Base-by-base conservation (phyloP, 768 basidiomycete species). In the Lyophyllum semitale region DNA sequence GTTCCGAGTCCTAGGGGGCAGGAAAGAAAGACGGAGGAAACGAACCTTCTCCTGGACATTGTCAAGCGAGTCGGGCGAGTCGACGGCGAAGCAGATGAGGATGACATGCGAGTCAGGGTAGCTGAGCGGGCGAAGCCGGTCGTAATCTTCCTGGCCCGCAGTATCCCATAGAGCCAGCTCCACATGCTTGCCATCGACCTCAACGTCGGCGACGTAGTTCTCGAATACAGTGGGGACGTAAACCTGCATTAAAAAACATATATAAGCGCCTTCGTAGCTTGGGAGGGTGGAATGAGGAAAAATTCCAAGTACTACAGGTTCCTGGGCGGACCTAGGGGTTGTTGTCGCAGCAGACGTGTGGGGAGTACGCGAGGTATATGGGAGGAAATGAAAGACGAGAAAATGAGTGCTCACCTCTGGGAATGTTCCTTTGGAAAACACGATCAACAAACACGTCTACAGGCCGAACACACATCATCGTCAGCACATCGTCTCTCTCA, bases 71-170 rank as follows among this genome's bases (percentile, higher is more conserved):
- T 98, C 95, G 30, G 95, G 95, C 49, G 91, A 94, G 80, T 99
- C 97, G 63, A 98, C 87, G 40, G 97, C 95, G 73, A 97, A 99
- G 73, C 96, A 98, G 76, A 99, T 97, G 63, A 98, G 85, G 78
- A 99, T 98, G 73, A 99, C 95, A 71, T 99, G 95, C n/a, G 94
- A 95, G 77, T 98, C 96, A 53, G 96, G 96, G 77, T 99, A 99
- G 66, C 90, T 93, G 69, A 99, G 85, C 57, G 97, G 97, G 59
- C 97, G 85, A 63, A 99, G 92, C 66, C 96, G 92, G 75, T 98
- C 97, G 73, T 98, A 98, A 73, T 98, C 97, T 76, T 98, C 96
- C 73, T 98, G 96, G 51, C 97, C 97, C 30, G 97, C 96, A 49
- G 97, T 98, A 95, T 98, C 97, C 97, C 97, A 98, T 65, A 99